These are phyloP conservation scores for Metschnikowia borealis DNA, from an alignment of 805 yeast species.

Conservation along the genomic window DNA sequence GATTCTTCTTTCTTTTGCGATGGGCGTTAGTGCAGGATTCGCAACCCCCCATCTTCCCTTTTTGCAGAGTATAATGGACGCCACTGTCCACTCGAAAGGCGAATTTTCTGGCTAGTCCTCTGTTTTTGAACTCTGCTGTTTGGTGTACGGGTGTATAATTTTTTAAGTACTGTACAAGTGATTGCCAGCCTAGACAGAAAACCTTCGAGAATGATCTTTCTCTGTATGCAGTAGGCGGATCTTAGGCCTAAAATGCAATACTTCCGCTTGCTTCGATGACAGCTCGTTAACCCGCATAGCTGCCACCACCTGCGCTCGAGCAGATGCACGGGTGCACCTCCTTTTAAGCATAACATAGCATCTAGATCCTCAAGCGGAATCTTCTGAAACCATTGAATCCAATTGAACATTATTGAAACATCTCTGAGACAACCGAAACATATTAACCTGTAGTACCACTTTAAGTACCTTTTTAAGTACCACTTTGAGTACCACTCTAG, in stretches of 20 bases:
- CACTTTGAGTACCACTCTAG: too few species aligned
- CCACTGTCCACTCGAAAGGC: neutral
- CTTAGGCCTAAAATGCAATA: neutral
- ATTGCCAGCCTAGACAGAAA: neutral
- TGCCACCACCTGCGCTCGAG: neutral
- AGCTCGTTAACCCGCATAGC: slow-evolving; percentile 1
- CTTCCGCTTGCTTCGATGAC: neutral
- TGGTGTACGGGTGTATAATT: neutral
- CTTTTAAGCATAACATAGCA: too few species aligned
- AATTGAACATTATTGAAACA: too few species aligned
- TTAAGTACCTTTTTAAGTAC: too few species aligned
- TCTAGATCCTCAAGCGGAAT: too few species aligned
- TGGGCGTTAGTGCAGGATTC: slow-evolving; percentile 1
- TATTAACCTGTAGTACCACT: too few species aligned
- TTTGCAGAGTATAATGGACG: neutral
- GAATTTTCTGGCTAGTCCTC: neutral
- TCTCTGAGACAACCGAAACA: too few species aligned
- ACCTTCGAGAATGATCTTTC: slow-evolving; percentile 3
- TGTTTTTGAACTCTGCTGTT: neutral
- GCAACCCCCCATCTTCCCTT: slow-evolving; percentile 4
- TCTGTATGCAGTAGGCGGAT: neutral
- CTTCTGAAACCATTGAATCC: too few species aligned
- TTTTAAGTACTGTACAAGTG: too few species aligned
- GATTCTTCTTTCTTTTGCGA: slow-evolving; percentile 6
- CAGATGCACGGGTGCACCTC: neutral